Base-by-base conservation (phyloP, 129 eudicot species). In the Solidago caesia region DNA sequence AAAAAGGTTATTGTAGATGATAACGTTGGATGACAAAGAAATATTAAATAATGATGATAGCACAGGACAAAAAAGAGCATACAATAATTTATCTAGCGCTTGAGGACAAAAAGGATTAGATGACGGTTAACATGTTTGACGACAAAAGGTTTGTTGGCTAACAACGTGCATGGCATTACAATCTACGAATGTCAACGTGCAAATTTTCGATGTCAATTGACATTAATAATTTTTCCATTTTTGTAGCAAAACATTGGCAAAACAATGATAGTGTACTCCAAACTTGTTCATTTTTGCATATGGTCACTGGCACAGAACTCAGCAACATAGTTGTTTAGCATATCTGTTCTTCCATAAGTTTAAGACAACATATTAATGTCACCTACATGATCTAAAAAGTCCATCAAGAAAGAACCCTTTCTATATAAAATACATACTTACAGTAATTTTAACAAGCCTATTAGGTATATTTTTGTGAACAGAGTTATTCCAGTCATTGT, bases 101-200 rank as follows among this genome's bases (percentile, higher is more conserved):
- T 6, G 25, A 39, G 10, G 67, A 63, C 45, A 62, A 63, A 61
- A 61, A 7, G 46, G 21, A 63, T 11, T 39, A 13, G 25, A 33
- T 63, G 67, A 63, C 8, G 67, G 21, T 63, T 63, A 63, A 13
- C 4, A 63, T 63, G 67, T 45, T 12, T 63, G 46, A 13, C 67
- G 67, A 33, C 67, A 63, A 39, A 63, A 63, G 43, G 67, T 39
- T 63, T 33, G 44, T 4, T 27, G 11, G 44, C 67, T 45, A 39
- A 39, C 42, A 62, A 33, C 67, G 29, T 12, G 44, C 33, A 26
- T 62, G 33, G 33, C 6, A 27, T 52, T 52, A 14, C 39, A 33
- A 33, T 3, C 39, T 33, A 33, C 2, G 39, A 33, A 33, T 33
- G 39, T 33, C 39, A 33, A 33, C 3, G 2, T 33, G 39, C 39